These are phyloP conservation scores for bread wheat (Triticum aestivum) DNA, from an alignment of 176 grass and related monocot species.

Conservation along the genomic window IWGSC_CS_RefSeq_v2.1 NC_057814.1:117157205-117157704, in stretches of 20 bases:
- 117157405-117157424: conserved; percentile 96
- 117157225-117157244: neutral
- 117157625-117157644: neutral
- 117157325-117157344: neutral
- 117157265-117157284: neutral
- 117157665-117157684: neutral
- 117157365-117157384: neutral
- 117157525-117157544: neutral
- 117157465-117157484: conserved; percentile 80
- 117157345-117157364: neutral
- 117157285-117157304: neutral
- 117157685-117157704: neutral
- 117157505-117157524: neutral
- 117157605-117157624: neutral
- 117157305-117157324: neutral
- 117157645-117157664: neutral
- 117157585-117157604: neutral
- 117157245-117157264: neutral
- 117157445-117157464: conserved; percentile 97
- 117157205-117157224: neutral
- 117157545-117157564: neutral
- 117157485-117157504: conserved; percentile 29
- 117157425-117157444: conserved; percentile 97
- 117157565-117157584: neutral
- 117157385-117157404: conserved; percentile 46